Base-by-base conservation (phyloP, 805 yeast species). In the Wickerhamiella shivajii region DNA sequence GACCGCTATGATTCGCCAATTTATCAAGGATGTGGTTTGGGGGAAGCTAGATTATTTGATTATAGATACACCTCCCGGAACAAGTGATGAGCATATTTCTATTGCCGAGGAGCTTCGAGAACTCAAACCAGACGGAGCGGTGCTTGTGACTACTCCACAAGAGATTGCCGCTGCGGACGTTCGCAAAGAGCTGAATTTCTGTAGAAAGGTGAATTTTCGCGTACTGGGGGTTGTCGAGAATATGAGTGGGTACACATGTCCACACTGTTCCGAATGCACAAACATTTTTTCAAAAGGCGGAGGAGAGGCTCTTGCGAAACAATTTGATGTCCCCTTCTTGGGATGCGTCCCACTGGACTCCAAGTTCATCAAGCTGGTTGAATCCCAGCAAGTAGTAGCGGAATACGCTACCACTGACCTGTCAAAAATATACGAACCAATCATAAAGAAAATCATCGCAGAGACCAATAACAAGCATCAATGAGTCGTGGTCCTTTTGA, bases 31-130 rank as follows among this genome's bases (percentile, higher is more conserved):
- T 52, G 94, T 87, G 2, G 69, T 70, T 18, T 90, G 99, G 99
- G 94, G 83, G 0, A 67, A 65, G 13, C 60, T 67, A 18, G 71
- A 81, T 36, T 87, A 79, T 50, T 57, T 87, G 36, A 57, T 90
- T 20, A 84, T 90, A 5, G 99, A 90, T 52, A 90, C 99, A 0
- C 99, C 99, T 1, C 99, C 99, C 0, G 99, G 99, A 0, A 90
- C 99, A 0, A 78, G 94, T 0, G 99, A 90, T 55, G 99, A 90
- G 53, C 99, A 90, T 53, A 90, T 90, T 24, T 84, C 95, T 3
- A 77, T 92, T 24, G 96, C 96, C 4, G 97, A 90, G 50, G 93
- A 84, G 53, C 63, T 90, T 25, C 51, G 49, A 21, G 58, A 77
- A 37, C 56, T 62, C 43, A 64, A 65, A 18, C 83, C 87, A 2